Percentiles rank a stretch among this genome's conserved stretches.
Evolutionary conservation across 805 yeast species (phyloP).

Genomic region (Priceomyces medius): DNA sequence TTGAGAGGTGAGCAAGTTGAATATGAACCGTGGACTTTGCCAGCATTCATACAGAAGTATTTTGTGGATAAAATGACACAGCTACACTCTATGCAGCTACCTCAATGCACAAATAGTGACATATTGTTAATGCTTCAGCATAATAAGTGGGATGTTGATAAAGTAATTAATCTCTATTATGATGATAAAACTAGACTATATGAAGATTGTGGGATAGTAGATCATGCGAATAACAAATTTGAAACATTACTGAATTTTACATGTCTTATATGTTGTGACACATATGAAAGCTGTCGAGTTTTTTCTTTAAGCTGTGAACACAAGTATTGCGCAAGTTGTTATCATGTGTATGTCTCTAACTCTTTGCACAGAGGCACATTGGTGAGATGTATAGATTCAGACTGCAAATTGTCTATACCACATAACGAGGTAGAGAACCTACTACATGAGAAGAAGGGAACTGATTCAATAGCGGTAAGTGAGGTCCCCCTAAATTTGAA

Average conservation of each 20-base stretch:
- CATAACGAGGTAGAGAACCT: conserved; percentile 34
- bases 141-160: conserved; percentile 41
- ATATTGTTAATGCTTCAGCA: conserved; percentile 34
- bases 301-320: conserved; percentile 70
- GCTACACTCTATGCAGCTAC: conserved; percentile 24
- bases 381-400: conserved; percentile 66
- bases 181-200: conserved; percentile 27
- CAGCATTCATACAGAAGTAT: conserved; percentile 22
- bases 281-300: conserved; percentile 27
- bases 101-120: conserved; percentile 30
- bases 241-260: conserved; percentile 23
- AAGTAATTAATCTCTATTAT: conserved; percentile 35
- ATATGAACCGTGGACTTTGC: conserved; percentile 29
- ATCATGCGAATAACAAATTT: conserved; percentile 10
- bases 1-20: neutral
- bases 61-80: conserved; percentile 21
- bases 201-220: conserved; percentile 27
- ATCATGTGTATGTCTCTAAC: conserved; percentile 54
- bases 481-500: conserved; percentile 4
- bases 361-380: conserved; percentile 42
- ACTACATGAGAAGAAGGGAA: conserved; percentile 10
- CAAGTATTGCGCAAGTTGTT: conserved; percentile 68
- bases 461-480: neutral
- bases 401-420: conserved; percentile 46
- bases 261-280: conserved; percentile 77